A percentile compares a stretch with the other conserved stretches of the same genome.
Evolutionary conservation across 1,284 basidiomycete genomes (phyloP).

Genomic region (Hemileia vastatrix): DNA sequence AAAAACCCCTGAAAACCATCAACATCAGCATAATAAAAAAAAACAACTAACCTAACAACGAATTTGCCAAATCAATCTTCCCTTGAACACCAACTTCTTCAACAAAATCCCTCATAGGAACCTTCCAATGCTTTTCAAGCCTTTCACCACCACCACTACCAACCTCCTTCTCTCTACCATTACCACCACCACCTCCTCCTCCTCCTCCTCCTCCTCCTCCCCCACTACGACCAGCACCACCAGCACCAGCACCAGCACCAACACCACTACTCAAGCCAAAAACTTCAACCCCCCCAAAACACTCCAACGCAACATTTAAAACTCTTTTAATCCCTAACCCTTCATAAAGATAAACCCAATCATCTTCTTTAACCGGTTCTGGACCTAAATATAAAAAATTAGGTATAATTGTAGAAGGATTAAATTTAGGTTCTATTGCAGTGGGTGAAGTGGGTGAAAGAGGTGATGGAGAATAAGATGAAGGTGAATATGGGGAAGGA

Average conservation of each 20-base stretch:
- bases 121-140: slow-evolving; percentile 72
- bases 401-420: slow-evolving; percentile 76
- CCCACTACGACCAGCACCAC: too few relatives aligned
- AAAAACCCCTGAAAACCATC: neutral
- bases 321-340: slow-evolving; percentile 73
- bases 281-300: slow-evolving; percentile 68
- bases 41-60: slow-evolving; percentile 61
- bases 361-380: slow-evolving; percentile 62
- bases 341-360: slow-evolving; percentile 64
- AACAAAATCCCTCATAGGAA: slow-evolving; percentile 87
- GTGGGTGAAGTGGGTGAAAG: slow-evolving; percentile 1
- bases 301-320: slow-evolving; percentile 82
- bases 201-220: slow-evolving; percentile 62
- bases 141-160: too few relatives aligned
- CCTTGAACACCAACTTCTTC: slow-evolving; percentile 82
- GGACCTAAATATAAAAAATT: slow-evolving; percentile 83
- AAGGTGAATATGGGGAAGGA: neutral
- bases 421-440: slow-evolving; percentile 49
- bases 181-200: slow-evolving; percentile 54
- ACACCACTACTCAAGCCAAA: too few relatives aligned
- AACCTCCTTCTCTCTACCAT: neutral
- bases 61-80: slow-evolving; percentile 72
- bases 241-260: slow-evolving; percentile 42
- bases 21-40: neutral
- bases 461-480: neutral